Percentiles rank a stretch among this genome's conserved stretches.
phyloP scores from a whole-genome alignment of 306 rosid genomes.

The Hippophae rhamnoides region DNA sequence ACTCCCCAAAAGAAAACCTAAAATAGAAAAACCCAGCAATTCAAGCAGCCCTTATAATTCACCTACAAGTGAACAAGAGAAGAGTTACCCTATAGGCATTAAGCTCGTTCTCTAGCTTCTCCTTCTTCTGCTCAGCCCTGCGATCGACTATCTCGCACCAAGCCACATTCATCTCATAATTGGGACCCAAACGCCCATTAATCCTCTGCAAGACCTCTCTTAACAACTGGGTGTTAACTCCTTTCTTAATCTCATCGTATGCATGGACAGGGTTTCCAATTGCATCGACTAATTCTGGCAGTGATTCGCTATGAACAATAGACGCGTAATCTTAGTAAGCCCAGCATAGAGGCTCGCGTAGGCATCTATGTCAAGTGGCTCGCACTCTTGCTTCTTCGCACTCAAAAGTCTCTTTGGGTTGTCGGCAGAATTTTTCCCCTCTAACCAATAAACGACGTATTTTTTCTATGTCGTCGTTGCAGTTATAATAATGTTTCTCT shows the following conservation, averaged over 20 bases:
- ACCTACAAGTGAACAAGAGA: not conserved
- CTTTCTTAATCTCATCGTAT: constrained; percentile 94
- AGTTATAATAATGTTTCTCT: too few species aligned
- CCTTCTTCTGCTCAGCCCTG: constrained; percentile 84
- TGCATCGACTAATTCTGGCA: constrained; percentile 52
- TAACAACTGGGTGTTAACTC: constrained; percentile 73
- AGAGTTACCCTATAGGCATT: constrained; percentile 72
- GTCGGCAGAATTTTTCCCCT: too few species aligned
- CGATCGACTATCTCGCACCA: constrained; percentile 77
- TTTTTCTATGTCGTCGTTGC: too few species aligned
- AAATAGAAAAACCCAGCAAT: too few species aligned
- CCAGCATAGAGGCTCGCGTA: constrained; percentile 78
- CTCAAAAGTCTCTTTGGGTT: too few species aligned
- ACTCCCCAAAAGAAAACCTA: not conserved
- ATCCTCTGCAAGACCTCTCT: constrained; percentile 78
- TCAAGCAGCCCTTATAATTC: too few species aligned
- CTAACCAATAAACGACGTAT: too few species aligned
- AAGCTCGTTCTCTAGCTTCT: constrained; percentile 92
- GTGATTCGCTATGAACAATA: constrained; percentile 64
- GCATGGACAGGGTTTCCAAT: constrained; percentile 90
- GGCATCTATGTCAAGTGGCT: constrained; percentile 90
- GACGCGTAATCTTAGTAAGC: constrained; percentile 73
- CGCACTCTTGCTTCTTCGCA: constrained; percentile 6
- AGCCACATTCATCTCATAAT: constrained; percentile 43
- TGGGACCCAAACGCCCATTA: constrained; percentile 53